These are phyloP conservation scores for Vitellaria paradoxa DNA, from an alignment of 179 eudicot species.

Conservation along the genomic window DNA sequence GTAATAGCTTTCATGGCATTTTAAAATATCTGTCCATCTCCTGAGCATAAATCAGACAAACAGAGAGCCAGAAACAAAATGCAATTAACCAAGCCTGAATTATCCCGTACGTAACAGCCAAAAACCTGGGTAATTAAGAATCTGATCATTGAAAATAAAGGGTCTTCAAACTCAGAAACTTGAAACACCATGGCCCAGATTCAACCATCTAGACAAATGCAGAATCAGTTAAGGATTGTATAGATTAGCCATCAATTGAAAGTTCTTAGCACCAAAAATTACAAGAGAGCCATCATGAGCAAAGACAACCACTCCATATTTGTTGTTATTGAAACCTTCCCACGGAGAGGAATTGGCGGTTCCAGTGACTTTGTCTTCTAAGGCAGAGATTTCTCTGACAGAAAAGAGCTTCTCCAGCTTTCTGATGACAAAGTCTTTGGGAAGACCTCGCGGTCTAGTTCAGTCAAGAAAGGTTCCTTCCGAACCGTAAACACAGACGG, in stretches of 20 bases:
- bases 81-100: too few species aligned
- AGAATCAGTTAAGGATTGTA: neutral
- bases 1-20: too few species aligned
- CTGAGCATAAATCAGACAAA: too few species aligned
- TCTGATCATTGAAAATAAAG: neutral
- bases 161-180: neutral
- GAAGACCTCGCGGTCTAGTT: slow-evolving; percentile 45
- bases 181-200: slow-evolving; percentile 5
- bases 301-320: slow-evolving; percentile 64
- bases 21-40: too few species aligned
- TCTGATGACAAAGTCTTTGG: slow-evolving; percentile 64
- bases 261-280: slow-evolving; percentile 64
- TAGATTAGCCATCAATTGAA: slow-evolving; percentile 45
- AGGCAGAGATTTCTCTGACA: slow-evolving; percentile 54
- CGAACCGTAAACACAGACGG: too few species aligned
- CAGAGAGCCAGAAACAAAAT: too few species aligned
- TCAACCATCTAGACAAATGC: neutral
- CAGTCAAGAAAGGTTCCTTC: too few species aligned
- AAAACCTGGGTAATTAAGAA: neutral
- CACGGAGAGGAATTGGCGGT: slow-evolving; percentile 53
- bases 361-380: slow-evolving; percentile 54
- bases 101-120: too few species aligned
- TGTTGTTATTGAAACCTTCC: slow-evolving; percentile 55
- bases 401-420: slow-evolving; percentile 60
- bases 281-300: slow-evolving; percentile 52